Conservation (phyloP, 352 stramenopile species). For the Achlya hypogyna region DNA sequence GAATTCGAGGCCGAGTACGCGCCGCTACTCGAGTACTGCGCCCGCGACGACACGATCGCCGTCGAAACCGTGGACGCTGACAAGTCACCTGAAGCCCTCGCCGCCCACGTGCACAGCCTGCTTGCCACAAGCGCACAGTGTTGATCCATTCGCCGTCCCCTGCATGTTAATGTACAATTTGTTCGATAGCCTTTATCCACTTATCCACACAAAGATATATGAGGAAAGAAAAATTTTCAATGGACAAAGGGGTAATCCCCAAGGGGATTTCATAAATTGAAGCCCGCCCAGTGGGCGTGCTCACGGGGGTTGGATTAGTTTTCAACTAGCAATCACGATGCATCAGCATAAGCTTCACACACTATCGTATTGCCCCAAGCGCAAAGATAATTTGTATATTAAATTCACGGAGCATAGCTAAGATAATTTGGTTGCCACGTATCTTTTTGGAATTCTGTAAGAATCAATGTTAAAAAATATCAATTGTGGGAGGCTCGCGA, state of each 20-base stretch:
- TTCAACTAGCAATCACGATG: constrained; percentile 93
- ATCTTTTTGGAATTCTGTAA: not conserved
- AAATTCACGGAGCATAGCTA: not conserved
- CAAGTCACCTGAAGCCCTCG: not conserved
- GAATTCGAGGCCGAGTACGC: not conserved
- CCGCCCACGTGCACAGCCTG: not conserved
- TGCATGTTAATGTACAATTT: not conserved
- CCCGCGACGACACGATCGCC: not conserved
- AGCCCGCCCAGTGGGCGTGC: constrained; percentile 78
- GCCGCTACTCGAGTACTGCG: not conserved
- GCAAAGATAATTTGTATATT: constrained; percentile 54
- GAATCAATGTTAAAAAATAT: not conserved
- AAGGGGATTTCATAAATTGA: constrained; percentile 87
- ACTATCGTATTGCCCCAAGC: constrained; percentile 90
- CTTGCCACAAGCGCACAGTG: no score
- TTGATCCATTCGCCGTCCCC: no score
- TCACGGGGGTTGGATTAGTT: constrained; percentile 90
- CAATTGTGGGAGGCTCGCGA: not conserved
- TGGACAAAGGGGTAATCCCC: constrained; percentile 10
- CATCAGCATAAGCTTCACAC: constrained; percentile 89
- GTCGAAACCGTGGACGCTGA: not conserved
- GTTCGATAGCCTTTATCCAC: not conserved
- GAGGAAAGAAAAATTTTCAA: not conserved
- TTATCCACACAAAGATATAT: not conserved
- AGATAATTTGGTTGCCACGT: not conserved